phyloP scores from a whole-genome alignment of 257 asterid genomes.

The Penstemon barbatus region DNA sequence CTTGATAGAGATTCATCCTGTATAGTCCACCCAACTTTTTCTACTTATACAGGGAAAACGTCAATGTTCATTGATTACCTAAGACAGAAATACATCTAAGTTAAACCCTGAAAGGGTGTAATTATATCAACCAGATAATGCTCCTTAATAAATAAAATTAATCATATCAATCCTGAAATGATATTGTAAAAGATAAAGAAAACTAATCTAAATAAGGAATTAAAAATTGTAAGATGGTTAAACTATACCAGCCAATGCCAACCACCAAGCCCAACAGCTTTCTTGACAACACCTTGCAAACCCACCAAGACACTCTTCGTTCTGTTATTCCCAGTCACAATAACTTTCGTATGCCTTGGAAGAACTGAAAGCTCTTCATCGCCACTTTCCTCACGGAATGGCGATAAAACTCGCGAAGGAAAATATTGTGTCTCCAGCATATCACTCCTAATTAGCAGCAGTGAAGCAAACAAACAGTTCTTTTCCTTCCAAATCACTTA shows the following conservation, averaged over 20 bases:
- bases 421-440: constrained; percentile 72
- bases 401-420: constrained; percentile 67
- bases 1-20: not conserved
- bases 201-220: not conserved
- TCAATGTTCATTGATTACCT: not conserved
- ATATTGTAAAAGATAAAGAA: not conserved
- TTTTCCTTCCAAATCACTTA: constrained; percentile 20
- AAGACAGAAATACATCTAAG: not conserved
- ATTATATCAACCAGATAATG: constrained; percentile 10
- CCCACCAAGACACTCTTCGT: constrained; percentile 96
- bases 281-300: constrained; percentile 95
- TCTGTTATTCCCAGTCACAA: constrained; percentile 94
- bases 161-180: not conserved
- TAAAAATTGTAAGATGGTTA: constrained; percentile 10
- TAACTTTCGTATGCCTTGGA: constrained; percentile 94
- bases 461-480: constrained; percentile 15
- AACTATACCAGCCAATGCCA: constrained; percentile 97
- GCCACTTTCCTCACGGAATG: constrained; percentile 82
- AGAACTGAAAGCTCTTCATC: constrained; percentile 93
- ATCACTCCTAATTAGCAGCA: constrained; percentile 32
- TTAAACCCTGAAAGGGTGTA: not conserved
- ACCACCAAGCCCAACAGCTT: constrained; percentile 99
- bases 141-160: not conserved
- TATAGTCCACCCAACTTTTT: constrained; percentile 1
- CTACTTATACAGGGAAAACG: constrained; percentile 2